A percentile compares a stretch with the other conserved stretches of the same genome.
Evolutionary conservation across 2,329 filamentous ascomycete genomes (phyloP).

Genomic region (Truncatella angustata): DNA sequence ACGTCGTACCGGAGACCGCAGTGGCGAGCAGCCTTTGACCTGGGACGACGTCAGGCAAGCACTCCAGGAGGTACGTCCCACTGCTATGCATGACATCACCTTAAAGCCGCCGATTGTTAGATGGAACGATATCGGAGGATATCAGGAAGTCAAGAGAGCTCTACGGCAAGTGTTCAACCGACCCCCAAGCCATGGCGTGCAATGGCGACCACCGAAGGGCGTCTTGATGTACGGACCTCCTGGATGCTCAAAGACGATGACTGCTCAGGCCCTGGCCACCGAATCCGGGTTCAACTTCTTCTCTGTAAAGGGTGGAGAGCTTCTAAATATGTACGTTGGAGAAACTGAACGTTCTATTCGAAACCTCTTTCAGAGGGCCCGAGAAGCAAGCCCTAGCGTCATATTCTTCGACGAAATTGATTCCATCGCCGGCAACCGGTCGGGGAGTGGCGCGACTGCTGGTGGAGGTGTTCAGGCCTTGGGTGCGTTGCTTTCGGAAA

Average conservation of each 20-base stretch:
- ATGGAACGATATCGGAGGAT: slow-evolving; percentile 88
- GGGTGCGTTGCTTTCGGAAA: slow-evolving; percentile 86
- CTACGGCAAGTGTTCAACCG: slow-evolving; percentile 48
- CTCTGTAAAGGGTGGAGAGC: slow-evolving; percentile 87
- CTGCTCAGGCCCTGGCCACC: slow-evolving; percentile 85
- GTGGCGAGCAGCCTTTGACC: slow-evolving; percentile 15
- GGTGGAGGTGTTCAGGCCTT: slow-evolving; percentile 72
- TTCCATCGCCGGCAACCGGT: slow-evolving; percentile 64
- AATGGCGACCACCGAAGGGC: slow-evolving; percentile 67
- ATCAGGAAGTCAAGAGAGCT: slow-evolving; percentile 68
- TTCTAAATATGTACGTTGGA: slow-evolving; percentile 95
- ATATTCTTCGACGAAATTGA: slow-evolving; percentile 98
- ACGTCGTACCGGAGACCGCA: slow-evolving; percentile 18
- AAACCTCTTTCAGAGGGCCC: slow-evolving; percentile 80
- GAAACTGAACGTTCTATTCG: slow-evolving; percentile 87
- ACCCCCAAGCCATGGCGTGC: slow-evolving; percentile 26
- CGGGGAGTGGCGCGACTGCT: slow-evolving; percentile 41
- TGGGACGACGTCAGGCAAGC: slow-evolving; percentile 49
- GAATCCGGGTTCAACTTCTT: slow-evolving; percentile 92
- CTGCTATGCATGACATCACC: slow-evolving; percentile 85
- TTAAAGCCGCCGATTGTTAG: slow-evolving; percentile 81
- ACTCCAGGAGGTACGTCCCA: slow-evolving; percentile 47
- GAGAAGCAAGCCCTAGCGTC: slow-evolving; percentile 83
- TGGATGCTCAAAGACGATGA: slow-evolving; percentile 92
- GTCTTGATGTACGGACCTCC: slow-evolving; percentile 89